Evolutionary conservation across 208 protist genomes (phyloP).

Genomic region (Leishmania turanica): DNA sequence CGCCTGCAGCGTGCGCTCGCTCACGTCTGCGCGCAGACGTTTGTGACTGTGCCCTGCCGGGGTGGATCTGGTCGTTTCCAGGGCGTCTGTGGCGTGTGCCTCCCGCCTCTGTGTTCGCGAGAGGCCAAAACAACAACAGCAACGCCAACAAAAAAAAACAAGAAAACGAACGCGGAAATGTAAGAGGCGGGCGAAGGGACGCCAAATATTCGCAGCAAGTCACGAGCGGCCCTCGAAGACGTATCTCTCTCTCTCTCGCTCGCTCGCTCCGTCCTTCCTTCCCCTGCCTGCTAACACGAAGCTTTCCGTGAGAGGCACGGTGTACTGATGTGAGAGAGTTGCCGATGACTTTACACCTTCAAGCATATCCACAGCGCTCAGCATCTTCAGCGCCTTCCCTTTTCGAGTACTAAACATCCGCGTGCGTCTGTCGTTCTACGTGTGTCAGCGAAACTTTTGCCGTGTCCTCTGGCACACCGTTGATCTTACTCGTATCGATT

Average conservation of each 20-base stretch:
- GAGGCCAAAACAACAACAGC: background rate
- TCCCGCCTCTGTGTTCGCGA: background rate
- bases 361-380: background rate
- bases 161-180: too few species aligned
- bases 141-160: too few species aligned
- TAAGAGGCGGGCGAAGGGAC: too few species aligned
- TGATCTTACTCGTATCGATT: background rate
- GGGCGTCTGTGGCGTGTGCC: background rate
- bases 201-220: background rate
- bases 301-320: background rate
- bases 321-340: background rate
- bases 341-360: background rate
- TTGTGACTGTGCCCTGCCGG: background rate
- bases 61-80: background rate
- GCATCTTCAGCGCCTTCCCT: background rate
- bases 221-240: background rate
- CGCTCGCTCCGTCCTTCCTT: background rate
- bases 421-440: background rate
- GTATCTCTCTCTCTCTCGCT: background rate
- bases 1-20: background rate
- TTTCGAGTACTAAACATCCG: background rate
- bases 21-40: background rate
- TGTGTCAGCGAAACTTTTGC: background rate
- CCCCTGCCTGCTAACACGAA: background rate
- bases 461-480: too few species aligned